phyloP scores from a whole-genome alignment of 768 basidiomycete species.

The Termitomyces sp. region DNA sequence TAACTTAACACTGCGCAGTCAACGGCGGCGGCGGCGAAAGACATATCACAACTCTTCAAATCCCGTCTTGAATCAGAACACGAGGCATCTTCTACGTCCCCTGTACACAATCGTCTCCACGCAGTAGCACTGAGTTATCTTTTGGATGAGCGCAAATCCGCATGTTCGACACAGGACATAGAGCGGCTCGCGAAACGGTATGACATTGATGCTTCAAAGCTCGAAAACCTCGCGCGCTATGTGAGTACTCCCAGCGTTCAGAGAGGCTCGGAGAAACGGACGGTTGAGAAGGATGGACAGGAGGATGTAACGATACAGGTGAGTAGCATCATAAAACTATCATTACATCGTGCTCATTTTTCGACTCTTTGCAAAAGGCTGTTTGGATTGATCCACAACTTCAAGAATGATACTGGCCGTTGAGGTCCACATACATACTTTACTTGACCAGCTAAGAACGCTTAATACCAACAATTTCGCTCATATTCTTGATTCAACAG shows the following conservation, averaged over 20 bases:
- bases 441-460: background rate
- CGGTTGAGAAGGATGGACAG: slow-evolving; percentile 51
- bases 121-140: slow-evolving; percentile 52
- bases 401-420: slow-evolving; percentile 10
- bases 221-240: slow-evolving; percentile 51
- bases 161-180: slow-evolving; percentile 37
- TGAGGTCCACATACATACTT: background rate
- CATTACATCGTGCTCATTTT: background rate
- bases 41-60: slow-evolving; percentile 44
- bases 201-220: slow-evolving; percentile 47
- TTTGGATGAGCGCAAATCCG: slow-evolving; percentile 60
- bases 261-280: slow-evolving; percentile 38
- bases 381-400: slow-evolving; percentile 40
- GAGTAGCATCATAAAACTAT: slow-evolving; percentile 15
- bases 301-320: slow-evolving; percentile 52
- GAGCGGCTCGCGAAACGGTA: slow-evolving; percentile 51
- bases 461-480: background rate
- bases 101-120: slow-evolving; percentile 51
- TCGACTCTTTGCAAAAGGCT: slow-evolving; percentile 28
- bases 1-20: slow-evolving; percentile 9
- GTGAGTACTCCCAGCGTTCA: slow-evolving; percentile 67
- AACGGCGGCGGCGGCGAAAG: slow-evolving; percentile 14
- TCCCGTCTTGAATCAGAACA: slow-evolving; percentile 54
- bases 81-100: slow-evolving; percentile 40
- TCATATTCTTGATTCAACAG: background rate